Evolutionary conservation across 1,284 basidiomycete species (phyloP), one percentile per base, ranked within the genome.

Genomic region (Moesziomyces parantarcticus): DNA sequence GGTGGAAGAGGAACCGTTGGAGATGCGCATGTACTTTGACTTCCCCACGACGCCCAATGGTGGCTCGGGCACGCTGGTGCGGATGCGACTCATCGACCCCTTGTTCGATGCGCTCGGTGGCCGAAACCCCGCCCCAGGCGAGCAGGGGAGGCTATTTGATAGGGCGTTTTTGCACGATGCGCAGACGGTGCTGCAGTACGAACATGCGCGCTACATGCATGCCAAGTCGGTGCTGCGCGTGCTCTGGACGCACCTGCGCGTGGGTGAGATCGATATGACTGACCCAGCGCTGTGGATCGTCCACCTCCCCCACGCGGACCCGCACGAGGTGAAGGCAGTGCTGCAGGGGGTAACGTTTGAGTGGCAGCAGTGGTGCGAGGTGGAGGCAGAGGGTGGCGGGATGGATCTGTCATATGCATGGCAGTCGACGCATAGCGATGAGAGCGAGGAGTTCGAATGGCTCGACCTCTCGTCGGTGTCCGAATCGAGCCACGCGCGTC

Each of bases 51-150:
- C 49, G 14, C 41, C 50, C 50, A 9, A 10, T 18, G 9, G 18
- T 23, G 9, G 20, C 5, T 3, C 8, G 22, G 18, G 22, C 2
- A 45, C 42, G n/a, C 21, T 51, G 29, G 32, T 60, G 3, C 60
- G 22, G 4, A 68, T 74, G 40, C 61, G 65, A 5, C 50, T 68
- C 22, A 48, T 61, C 43, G 61, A 74, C 25, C 55, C 61, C 23
- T 54, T 74, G 13, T 48, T 32, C 36, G 32, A 34, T 6, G 54
- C 53, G 7, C 48, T 73, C 1, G 70, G 70, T 16, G 54, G 61
- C 11, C 57, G 64, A 3, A 3, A 56, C 2, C 67, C 67, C 5
- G 29, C 50, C 5, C 26, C 47, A 7, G 46, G 50, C 5, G 16
- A 23, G 22, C 3, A 25, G 9, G 1, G 43, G 3, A 2, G 56